Conservation (phyloP, 306 rosid species). For the Betula pendula region DNA sequence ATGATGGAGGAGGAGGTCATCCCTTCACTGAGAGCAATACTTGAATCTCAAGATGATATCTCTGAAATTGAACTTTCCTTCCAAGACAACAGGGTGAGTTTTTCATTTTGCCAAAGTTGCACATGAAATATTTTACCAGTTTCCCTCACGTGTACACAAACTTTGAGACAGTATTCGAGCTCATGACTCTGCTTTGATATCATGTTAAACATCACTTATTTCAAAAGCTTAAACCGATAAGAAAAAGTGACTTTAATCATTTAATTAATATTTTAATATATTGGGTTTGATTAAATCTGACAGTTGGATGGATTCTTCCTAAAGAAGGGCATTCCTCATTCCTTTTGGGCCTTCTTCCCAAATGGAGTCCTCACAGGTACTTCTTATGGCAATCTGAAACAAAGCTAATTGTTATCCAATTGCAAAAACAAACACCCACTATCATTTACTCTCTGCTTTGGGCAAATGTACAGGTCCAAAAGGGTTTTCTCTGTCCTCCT, state of each 20-base stretch:
- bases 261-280: no score
- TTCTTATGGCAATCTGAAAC: neutral
- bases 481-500: conserved; percentile 83
- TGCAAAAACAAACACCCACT: neutral
- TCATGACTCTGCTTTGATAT: no score
- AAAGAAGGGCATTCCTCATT: conserved; percentile 60
- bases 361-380: conserved; percentile 66
- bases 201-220: no score
- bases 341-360: conserved; percentile 94
- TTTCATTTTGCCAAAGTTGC: neutral
- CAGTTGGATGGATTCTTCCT: conserved; percentile 88
- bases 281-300: conserved; percentile 20
- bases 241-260: no score
- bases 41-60: conserved; percentile 70
- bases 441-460: conserved; percentile 18
- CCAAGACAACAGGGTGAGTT: conserved; percentile 68
- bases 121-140: no score
- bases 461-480: conserved; percentile 66
- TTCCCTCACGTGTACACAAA: no score
- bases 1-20: conserved; percentile 95
- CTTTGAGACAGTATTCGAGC: no score
- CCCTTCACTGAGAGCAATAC: conserved; percentile 68
- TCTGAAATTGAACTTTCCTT: conserved; percentile 64
- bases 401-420: conserved; percentile 6
- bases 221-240: no score